phyloP scores from a whole-genome alignment of 257 asterid genomes.

The Solanum neorickii region DNA sequence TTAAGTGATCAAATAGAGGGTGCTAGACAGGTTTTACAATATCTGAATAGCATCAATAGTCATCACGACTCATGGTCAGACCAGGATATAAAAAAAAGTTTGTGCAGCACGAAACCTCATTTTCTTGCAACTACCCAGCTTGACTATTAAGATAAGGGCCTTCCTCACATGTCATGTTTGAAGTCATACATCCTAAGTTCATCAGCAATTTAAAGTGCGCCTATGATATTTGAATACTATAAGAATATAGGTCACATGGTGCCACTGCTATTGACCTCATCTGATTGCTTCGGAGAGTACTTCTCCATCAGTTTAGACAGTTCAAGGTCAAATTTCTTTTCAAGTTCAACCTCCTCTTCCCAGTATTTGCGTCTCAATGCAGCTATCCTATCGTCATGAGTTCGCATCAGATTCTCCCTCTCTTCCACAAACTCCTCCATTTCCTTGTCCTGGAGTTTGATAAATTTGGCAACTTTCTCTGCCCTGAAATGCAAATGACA shows the following conservation, averaged over 20 bases:
- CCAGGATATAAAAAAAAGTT: background rate
- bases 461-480: background rate
- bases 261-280: background rate
- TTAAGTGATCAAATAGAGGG: background rate
- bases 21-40: background rate
- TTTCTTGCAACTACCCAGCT: background rate
- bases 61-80: background rate
- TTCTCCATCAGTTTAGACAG: background rate
- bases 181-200: background rate
- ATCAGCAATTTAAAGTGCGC: background rate
- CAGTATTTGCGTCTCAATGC: background rate
- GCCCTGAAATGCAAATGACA: background rate
- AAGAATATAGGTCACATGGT: background rate
- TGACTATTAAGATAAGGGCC: background rate
- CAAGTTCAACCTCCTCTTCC: background rate
- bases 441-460: background rate
- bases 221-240: background rate
- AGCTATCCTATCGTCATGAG: background rate
- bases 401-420: background rate
- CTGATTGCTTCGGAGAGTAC: background rate
- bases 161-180: background rate
- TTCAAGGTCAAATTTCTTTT: background rate
- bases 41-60: background rate
- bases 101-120: background rate
- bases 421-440: background rate